These are phyloP conservation scores for Hyaloscypha hepaticicola DNA, from an alignment of 495 filamentous ascomycete genomes.

Conservation along the genomic window DNA sequence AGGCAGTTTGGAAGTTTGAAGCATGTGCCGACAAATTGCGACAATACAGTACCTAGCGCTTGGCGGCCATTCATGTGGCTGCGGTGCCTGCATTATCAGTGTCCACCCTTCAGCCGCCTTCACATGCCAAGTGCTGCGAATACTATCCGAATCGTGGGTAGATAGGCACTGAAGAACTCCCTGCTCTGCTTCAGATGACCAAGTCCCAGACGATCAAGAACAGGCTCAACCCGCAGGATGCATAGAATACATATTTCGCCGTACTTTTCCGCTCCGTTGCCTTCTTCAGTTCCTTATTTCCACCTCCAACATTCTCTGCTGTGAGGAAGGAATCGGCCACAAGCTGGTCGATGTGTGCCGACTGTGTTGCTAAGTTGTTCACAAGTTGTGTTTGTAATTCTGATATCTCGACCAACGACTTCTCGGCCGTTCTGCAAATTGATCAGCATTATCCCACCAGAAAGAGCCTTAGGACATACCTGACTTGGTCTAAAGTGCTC, in stretches of 20 bases:
- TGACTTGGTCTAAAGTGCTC: conserved; percentile 86
- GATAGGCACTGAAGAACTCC: too few relatives aligned
- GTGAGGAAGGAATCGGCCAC: conserved; percentile 82
- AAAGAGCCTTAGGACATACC: conserved; percentile 51
- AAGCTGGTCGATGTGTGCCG: conserved; percentile 81
- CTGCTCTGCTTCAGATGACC: conserved; percentile 57
- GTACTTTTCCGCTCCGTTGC: conserved; percentile 78
- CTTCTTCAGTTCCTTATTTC: conserved; percentile 88
- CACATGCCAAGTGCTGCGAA: neutral
- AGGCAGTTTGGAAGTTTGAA: neutral
- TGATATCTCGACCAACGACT: conserved; percentile 87
- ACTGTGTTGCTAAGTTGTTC: conserved; percentile 78
- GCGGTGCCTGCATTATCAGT: neutral
- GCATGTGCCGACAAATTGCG: conserved; percentile 14
- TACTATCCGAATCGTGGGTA: too few relatives aligned
- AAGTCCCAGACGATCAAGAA: conserved; percentile 93
- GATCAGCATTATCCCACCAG: conserved; percentile 6
- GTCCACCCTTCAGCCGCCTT: neutral
- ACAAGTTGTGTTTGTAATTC: conserved; percentile 88
- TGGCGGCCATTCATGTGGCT: neutral
- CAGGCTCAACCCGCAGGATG: conserved; percentile 74
- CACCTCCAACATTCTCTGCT: conserved; percentile 79
- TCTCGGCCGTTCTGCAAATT: conserved; percentile 74
- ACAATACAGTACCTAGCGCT: neutral
- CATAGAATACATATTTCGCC: conserved; percentile 86